A percentile compares a stretch with the other conserved stretches of the same genome.
Conservation (phyloP, 345 rosid genomes). For the Cardamine occulta region DNA sequence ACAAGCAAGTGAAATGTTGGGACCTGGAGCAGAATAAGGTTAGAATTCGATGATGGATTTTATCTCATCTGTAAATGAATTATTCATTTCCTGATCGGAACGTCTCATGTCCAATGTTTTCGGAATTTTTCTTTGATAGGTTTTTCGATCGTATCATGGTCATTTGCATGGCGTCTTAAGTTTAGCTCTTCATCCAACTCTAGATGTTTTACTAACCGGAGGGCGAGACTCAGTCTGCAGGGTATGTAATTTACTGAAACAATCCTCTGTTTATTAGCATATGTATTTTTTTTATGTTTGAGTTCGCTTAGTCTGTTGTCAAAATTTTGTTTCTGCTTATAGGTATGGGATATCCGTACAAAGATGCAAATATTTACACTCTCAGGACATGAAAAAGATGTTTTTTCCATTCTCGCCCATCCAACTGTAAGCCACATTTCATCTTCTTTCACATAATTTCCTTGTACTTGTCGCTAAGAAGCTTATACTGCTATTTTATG, state of each 20-base stretch:
- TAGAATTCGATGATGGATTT: conserved; percentile 22
- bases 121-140: conserved; percentile 49
- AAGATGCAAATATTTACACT: conserved; percentile 86
- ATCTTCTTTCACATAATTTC: background rate
- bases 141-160: conserved; percentile 90
- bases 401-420: conserved; percentile 75
- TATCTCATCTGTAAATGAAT: conserved; percentile 4
- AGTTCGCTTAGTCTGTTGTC: conserved; percentile 28
- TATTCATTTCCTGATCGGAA: conserved; percentile 2
- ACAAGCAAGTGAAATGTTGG: conserved; percentile 98
- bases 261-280: too few relatives aligned
- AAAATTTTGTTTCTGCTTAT: conserved; percentile 38
- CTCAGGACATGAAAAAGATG: conserved; percentile 74
- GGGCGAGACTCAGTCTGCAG: conserved; percentile 98
- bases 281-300: too few relatives aligned
- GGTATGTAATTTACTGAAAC: conserved; percentile 59
- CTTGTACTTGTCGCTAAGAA: conserved; percentile 6
- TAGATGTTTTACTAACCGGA: conserved; percentile 83
- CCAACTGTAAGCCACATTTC: conserved; percentile 55
- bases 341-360: conserved; percentile 94
- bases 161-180: conserved; percentile 91
- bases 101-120: conserved; percentile 5
- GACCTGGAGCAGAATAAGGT: conserved; percentile 99
- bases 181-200: conserved; percentile 91
- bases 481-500: conserved; percentile 5